phyloP scores from a whole-genome alignment of 2,329 filamentous ascomycete species.

The Leptographium wingfieldii region DNA sequence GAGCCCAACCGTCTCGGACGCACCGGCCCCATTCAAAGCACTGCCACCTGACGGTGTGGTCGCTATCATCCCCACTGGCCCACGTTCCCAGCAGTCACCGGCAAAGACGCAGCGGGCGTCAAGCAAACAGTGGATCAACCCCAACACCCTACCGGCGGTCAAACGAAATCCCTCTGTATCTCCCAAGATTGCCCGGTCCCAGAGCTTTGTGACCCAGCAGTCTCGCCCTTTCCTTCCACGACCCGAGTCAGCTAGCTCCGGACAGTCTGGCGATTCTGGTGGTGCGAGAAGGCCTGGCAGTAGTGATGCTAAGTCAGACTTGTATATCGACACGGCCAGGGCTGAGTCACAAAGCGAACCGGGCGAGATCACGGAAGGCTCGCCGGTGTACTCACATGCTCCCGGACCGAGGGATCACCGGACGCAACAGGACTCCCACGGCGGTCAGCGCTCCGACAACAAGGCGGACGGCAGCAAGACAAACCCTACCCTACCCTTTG shows the following conservation, averaged over 20 bases:
- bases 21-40: conserved; percentile 20
- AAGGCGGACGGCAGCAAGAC: neutral
- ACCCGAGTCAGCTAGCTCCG: conserved; percentile 23
- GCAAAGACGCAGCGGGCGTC: conserved; percentile 28
- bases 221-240: conserved; percentile 20
- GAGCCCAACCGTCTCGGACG: neutral
- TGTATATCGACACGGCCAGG: conserved; percentile 20
- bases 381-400: neutral
- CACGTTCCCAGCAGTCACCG: conserved; percentile 36
- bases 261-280: conserved; percentile 24
- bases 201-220: conserved; percentile 33
- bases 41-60: conserved; percentile 24
- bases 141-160: conserved; percentile 26
- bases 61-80: conserved; percentile 39
- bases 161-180: conserved; percentile 37
- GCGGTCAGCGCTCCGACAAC: neutral
- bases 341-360: conserved; percentile 30
- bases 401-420: neutral
- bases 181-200: conserved; percentile 37
- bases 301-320: conserved; percentile 38
- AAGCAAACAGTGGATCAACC: conserved; percentile 49
- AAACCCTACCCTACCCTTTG: neutral
- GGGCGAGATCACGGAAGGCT: conserved; percentile 30
- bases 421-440: neutral
- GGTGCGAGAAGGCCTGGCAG: conserved; percentile 37